phyloP scores from a whole-genome alignment of 139 green algal species.

The Ettlia oleoabundans region DNA sequence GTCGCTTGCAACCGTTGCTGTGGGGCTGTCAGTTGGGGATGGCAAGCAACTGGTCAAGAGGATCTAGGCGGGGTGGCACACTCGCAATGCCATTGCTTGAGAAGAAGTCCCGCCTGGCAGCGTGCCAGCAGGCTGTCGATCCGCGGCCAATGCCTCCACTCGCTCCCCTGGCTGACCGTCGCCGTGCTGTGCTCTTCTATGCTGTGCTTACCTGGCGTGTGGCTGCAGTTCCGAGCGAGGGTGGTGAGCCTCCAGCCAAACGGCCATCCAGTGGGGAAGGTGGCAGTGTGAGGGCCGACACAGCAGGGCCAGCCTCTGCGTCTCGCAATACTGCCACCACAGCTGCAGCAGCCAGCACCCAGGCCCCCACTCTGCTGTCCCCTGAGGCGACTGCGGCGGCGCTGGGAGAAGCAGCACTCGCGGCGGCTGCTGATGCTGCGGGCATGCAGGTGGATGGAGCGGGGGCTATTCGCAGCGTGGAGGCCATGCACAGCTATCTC shows the following conservation, averaged over 20 bases:
- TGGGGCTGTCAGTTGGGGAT: no score
- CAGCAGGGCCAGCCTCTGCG: not conserved
- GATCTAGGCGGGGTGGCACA: no score
- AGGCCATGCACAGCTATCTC: slow-evolving; percentile 16
- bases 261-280: no score
- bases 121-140: no score
- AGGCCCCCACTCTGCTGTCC: not conserved
- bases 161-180: no score
- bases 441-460: slow-evolving; percentile 2
- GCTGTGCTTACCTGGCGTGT: not conserved
- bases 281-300: no score
- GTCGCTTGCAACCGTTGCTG: no score
- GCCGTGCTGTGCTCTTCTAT: no score
- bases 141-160: no score
- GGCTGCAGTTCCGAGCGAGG: not conserved
- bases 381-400: slow-evolving; percentile 15
- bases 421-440: slow-evolving; percentile 14
- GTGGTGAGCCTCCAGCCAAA: slow-evolving; percentile 5
- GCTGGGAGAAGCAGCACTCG: slow-evolving; percentile 17
- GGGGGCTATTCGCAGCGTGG: not conserved
- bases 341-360: not conserved
- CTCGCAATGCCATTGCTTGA: no score
- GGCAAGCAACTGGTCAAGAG: no score
- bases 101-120: no score
- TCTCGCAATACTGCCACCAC: not conserved